Percentiles rank a stretch among this genome's conserved stretches.
Conservation (phyloP, 2,329 filamentous ascomycete species). For the Talaromyces pinophilus region DNA sequence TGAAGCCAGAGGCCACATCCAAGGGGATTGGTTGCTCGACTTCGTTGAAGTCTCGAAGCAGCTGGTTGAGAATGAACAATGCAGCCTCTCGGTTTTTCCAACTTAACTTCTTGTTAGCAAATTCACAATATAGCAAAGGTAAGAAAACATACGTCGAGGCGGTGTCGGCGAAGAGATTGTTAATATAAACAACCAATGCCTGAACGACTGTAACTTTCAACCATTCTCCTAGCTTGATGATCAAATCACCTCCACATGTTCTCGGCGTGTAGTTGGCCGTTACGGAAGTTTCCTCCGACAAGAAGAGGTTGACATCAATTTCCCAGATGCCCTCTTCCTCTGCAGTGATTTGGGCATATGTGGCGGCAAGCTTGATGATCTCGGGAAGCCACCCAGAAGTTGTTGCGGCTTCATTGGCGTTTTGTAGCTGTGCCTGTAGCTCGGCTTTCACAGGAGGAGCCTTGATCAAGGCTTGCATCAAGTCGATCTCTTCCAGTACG, state of each 20-base stretch:
- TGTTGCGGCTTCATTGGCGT: constrained; percentile 59
- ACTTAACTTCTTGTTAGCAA: constrained; percentile 34
- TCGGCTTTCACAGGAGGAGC: constrained; percentile 86
- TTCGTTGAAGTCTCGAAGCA: constrained; percentile 81
- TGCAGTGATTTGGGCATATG: constrained; percentile 83
- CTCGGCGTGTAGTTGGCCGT: constrained; percentile 95
- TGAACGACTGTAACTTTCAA: constrained; percentile 73
- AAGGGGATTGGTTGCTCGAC: constrained; percentile 69
- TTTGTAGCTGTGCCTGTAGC: constrained; percentile 74
- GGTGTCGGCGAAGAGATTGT: constrained; percentile 64
- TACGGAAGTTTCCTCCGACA: constrained; percentile 91
- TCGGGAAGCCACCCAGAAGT: constrained; percentile 80
- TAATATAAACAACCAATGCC: constrained; percentile 74
- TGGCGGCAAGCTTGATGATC: constrained; percentile 79
- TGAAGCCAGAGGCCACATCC: constrained; percentile 70
- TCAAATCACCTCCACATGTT: constrained; percentile 85
- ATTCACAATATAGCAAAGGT: neutral
- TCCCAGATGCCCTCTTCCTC: constrained; percentile 97
- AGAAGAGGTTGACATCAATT: constrained; percentile 90
- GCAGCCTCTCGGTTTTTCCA: constrained; percentile 76
- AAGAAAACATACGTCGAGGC: constrained; percentile 36
- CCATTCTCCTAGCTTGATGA: constrained; percentile 93
- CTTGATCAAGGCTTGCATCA: constrained; percentile 86
- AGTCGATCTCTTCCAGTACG: constrained; percentile 89
- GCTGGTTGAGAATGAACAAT: constrained; percentile 80